Percentiles rank a stretch among this genome's conserved stretches.
These are phyloP conservation scores for Astrephomene gubernaculifera DNA, from an alignment of 139 green algal genomes.

Conservation along the genomic window DNA sequence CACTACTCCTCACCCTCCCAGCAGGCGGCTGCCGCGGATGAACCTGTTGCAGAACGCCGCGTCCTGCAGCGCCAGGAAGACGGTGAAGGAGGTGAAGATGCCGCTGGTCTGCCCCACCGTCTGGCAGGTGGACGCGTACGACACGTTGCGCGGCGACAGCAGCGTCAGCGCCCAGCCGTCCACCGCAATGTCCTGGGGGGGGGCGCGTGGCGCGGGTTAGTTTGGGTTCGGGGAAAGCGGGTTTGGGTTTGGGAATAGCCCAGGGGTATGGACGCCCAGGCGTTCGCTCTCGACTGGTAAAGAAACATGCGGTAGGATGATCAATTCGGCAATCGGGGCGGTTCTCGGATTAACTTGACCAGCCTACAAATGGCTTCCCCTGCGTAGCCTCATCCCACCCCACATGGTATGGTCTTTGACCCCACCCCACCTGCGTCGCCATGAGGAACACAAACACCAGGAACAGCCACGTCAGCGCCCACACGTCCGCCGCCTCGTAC, in stretches of 20 bases:
- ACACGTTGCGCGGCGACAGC: slow-evolving; percentile 83
- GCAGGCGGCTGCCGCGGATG: slow-evolving; percentile 54
- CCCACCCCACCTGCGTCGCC: slow-evolving; percentile 83
- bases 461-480: slow-evolving; percentile 83
- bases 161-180: slow-evolving; percentile 96
- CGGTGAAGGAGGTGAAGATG: slow-evolving; percentile 95
- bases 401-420: too few relatives aligned
- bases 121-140: slow-evolving; percentile 92
- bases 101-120: slow-evolving; percentile 92
- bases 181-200: slow-evolving; percentile 90
- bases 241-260: too few relatives aligned
- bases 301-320: too few relatives aligned
- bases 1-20: slow-evolving; percentile 41
- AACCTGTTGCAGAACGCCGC: slow-evolving; percentile 83
- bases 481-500: slow-evolving; percentile 72
- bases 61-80: slow-evolving; percentile 91
- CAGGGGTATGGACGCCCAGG: too few relatives aligned
- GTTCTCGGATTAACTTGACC: too few relatives aligned
- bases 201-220: background rate
- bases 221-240: too few relatives aligned
- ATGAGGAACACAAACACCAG: slow-evolving; percentile 89
- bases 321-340: too few relatives aligned
- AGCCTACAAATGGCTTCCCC: too few relatives aligned
- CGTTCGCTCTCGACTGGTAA: too few relatives aligned
- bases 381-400: too few relatives aligned